phyloP scores from a whole-genome alignment of 148 eudicot genomes.

The Camellia lanceoleosa region DNA sequence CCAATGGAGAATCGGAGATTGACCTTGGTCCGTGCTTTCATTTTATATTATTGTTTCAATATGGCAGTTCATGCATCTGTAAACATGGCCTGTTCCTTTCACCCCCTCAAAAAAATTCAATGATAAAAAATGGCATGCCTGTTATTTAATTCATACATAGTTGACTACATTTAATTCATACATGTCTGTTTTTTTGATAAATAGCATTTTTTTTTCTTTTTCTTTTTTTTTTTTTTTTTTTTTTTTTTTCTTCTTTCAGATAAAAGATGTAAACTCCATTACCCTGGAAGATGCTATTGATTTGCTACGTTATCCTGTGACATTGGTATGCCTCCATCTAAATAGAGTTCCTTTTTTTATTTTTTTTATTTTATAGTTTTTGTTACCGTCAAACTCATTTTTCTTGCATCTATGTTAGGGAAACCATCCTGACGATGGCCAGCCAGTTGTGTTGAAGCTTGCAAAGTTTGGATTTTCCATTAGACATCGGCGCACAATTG shows the following conservation, averaged over 20 bases:
- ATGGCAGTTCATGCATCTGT: neutral
- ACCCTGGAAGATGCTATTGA: constrained; percentile 71
- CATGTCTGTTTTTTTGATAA: too few species aligned
- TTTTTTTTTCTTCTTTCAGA: constrained; percentile 32
- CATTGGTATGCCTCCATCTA: constrained; percentile 48
- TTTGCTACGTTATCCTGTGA: constrained; percentile 73
- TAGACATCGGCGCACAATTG: constrained; percentile 58
- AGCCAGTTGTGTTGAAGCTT: constrained; percentile 59
- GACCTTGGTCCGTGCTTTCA: too few species aligned
- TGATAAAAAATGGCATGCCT: too few species aligned
- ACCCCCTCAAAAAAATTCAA: too few species aligned
- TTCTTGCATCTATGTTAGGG: constrained; percentile 47
- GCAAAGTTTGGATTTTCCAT: constrained; percentile 62
- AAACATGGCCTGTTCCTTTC: too few species aligned
- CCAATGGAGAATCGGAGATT: too few species aligned
- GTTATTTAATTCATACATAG: neutral
- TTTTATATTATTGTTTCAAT: neutral
- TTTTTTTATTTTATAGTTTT: neutral
- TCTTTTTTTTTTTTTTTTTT: neutral
- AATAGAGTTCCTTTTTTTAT: neutral
- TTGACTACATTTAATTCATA: neutral
- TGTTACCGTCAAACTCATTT: constrained; percentile 9
- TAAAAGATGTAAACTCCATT: constrained; percentile 52
- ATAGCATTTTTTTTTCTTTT: too few species aligned
- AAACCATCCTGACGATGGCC: constrained; percentile 67